Percentiles rank a stretch among this genome's conserved stretches.
Evolutionary conservation across 2,329 filamentous ascomycete species (phyloP).

Genomic region (Balansia obtecta): DNA sequence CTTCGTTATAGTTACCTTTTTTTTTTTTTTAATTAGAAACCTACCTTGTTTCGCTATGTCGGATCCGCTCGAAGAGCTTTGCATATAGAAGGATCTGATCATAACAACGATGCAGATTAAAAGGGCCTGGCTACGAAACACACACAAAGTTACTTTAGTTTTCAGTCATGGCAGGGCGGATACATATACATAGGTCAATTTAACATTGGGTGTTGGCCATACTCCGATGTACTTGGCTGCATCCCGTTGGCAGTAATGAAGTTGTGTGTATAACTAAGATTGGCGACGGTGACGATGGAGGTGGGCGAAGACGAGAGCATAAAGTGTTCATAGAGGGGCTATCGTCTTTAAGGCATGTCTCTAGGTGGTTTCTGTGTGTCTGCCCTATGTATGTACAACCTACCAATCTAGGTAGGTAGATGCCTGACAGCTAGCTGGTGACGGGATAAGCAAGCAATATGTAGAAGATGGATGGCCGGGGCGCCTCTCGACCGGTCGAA

Average conservation of each 20-base stretch:
- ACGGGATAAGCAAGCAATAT: too few species aligned
- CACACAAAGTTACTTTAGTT: not conserved
- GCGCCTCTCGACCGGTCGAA: too few species aligned
- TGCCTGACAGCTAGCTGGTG: too few species aligned
- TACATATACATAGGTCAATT: conserved; percentile 18
- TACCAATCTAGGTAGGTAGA: too few species aligned
- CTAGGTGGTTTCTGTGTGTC: too few species aligned
- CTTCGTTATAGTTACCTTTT: conserved; percentile 15
- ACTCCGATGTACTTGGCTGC: conserved; percentile 4
- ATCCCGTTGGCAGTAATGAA: conserved; percentile 9
- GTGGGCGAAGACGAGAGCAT: not conserved
- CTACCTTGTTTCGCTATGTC: conserved; percentile 13
- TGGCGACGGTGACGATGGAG: not conserved
- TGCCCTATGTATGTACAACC: too few species aligned
- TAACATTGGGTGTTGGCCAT: conserved; percentile 13
- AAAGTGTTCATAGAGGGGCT: too few species aligned
- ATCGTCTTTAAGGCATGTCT: too few species aligned
- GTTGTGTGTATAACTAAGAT: not conserved
- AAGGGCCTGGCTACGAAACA: conserved; percentile 17
- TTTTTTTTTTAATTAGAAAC: conserved; percentile 13
- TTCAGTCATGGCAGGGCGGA: conserved; percentile 12
- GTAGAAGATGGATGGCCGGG: too few species aligned
- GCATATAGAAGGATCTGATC: conserved; percentile 23
- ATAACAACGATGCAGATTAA: conserved; percentile 9
- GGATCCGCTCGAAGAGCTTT: conserved; percentile 15